Evolutionary conservation across 768 basidiomycete genomes (phyloP).

Genomic region (Amanita polypyramis): DNA sequence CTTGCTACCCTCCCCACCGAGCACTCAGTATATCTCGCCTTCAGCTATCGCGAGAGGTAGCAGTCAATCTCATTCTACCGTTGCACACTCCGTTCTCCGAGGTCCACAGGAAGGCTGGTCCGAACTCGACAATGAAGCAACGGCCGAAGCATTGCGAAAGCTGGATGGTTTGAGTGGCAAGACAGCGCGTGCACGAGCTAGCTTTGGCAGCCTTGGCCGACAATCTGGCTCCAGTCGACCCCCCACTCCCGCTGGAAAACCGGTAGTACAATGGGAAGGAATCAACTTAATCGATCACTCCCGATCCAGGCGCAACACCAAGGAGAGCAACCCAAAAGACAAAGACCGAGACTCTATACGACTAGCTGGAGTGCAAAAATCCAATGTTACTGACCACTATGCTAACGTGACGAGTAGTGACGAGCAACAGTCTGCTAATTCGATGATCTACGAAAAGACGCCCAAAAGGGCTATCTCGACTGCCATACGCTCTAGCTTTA

Average conservation of each 20-base stretch:
- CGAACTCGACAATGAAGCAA: conserved; percentile 78
- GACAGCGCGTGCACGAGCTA: conserved; percentile 66
- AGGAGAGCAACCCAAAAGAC: conserved; percentile 30
- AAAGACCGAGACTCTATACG: conserved; percentile 26
- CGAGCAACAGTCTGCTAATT: conserved; percentile 33
- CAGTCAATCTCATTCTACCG: conserved; percentile 34
- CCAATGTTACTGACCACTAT: conserved; percentile 31
- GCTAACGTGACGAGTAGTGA: conserved; percentile 45
- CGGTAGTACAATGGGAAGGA: conserved; percentile 69
- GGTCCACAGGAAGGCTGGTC: conserved; percentile 90
- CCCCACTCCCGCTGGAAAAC: conserved; percentile 60
- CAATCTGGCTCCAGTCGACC: conserved; percentile 59
- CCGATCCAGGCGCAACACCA: conserved; percentile 20
- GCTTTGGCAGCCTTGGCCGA: conserved; percentile 63
- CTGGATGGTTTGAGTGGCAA: conserved; percentile 81
- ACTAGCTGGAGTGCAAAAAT: conserved; percentile 22
- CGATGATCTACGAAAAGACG: conserved; percentile 46
- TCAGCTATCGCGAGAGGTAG: conserved; percentile 45
- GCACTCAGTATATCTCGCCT: conserved; percentile 82
- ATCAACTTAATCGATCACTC: conserved; percentile 31
- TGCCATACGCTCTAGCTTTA: conserved; percentile 60
- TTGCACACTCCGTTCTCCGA: conserved; percentile 76
- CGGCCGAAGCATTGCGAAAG: conserved; percentile 86
- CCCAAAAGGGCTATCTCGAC: conserved; percentile 51
- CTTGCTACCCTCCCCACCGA: conserved; percentile 86